Evolutionary conservation across 164 flowering plant genomes (phyloP), one percentile per base, ranked within the genome.

Genomic region (Berberis thunbergii): DNA sequence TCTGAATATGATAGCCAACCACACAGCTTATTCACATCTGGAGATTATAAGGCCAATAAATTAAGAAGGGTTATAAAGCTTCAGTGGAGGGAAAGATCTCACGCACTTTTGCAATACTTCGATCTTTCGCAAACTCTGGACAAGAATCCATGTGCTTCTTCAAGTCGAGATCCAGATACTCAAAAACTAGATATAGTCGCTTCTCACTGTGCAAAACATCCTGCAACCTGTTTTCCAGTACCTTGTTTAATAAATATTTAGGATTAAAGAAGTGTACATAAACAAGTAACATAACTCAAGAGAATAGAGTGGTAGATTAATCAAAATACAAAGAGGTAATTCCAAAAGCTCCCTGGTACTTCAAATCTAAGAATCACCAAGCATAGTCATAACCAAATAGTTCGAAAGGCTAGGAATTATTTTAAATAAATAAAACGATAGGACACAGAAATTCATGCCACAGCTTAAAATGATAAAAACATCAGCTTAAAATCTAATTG

Each of bases 141-240:
- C 80, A 81, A 13, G 98, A 78, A 77, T 92, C 97, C 98, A 92
- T 92, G 77, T 88, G 94, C 84, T 91, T 91, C 84, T 88, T 91
- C 84, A 92, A 71, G 78, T 92, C 98, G 78, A 92, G 75, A 74
- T 92, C 97, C 68, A 92, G 83, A 77, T 92, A 92, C 79, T 92
- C 98, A 76, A 92, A 92, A 61, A 92, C 97, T 67, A 92, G 71
- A 76, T 92, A 92, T 62, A 92, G 66, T 45, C 97, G 84, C 72
- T 88, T 92, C 75, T 92, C 97, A 73, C 87, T 87, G 78, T 92
- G 98, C 72, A 92, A 96, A 4, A 92, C 98, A 83, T 92, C 98
- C 71, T 86, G 94, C 70, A 91, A 73, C 87, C 98, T 91, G 81
- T 55, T 55, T 69, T 0, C 54, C 67, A 72, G 8, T 62, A 48